Conservation (phyloP, 2,329 filamentous ascomycete species). For the Clonostachys byssicola region DNA sequence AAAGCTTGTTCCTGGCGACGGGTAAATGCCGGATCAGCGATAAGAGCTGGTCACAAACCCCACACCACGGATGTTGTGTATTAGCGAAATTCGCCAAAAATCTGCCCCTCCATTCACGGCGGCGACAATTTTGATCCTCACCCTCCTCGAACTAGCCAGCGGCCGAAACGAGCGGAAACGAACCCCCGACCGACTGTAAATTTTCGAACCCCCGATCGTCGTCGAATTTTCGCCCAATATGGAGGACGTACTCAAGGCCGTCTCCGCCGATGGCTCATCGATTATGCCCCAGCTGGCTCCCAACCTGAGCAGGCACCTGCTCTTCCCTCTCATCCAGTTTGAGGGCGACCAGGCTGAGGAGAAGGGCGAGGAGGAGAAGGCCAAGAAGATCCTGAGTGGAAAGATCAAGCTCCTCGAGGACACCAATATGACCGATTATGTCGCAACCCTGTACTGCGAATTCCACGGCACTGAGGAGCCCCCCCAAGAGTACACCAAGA, state of each 20-base stretch:
- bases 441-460: conserved; percentile 86
- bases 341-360: conserved; percentile 78
- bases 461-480: conserved; percentile 75
- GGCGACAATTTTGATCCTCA: conserved; percentile 1
- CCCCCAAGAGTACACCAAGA: conserved; percentile 82
- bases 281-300: conserved; percentile 86
- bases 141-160: background rate
- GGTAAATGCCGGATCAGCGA: background rate
- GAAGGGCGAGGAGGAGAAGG: conserved; percentile 52
- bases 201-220: background rate
- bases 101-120: conserved; percentile 29
- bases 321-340: conserved; percentile 96
- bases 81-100: conserved; percentile 36
- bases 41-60: conserved; percentile 11
- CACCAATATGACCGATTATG: conserved; percentile 99
- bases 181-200: background rate
- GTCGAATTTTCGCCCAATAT: conserved; percentile 18
- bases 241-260: conserved; percentile 42
- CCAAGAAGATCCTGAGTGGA: conserved; percentile 71
- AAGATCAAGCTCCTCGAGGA: conserved; percentile 94
- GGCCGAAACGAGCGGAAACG: background rate
- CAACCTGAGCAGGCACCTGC: conserved; percentile 90
- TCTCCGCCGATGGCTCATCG: conserved; percentile 65
- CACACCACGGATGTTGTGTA: conserved; percentile 26
- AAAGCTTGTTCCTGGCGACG: too few relatives aligned